Evolutionary conservation across 257 asterid species (phyloP), one percentile per base, ranked within the genome.

Genomic region (Nicotiana noctiflora): DNA sequence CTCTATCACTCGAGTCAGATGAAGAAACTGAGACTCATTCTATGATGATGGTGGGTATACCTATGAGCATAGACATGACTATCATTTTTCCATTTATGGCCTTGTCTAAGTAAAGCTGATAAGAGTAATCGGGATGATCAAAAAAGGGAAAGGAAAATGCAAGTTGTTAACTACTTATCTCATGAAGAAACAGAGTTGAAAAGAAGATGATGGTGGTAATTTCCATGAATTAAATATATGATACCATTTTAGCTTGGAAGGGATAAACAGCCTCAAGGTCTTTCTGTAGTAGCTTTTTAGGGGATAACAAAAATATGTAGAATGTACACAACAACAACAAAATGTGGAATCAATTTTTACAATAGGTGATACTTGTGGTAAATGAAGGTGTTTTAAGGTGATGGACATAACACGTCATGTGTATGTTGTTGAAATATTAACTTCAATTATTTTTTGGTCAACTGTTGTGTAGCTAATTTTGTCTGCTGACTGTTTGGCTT

Each of bases 11-110:
- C 65, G 93, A 88, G 62, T 90, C 94, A 25, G 99, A 92, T 84
- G 98, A 88, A 84, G 95, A 89, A 89, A 91, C 97, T 12, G 99
- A 95, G 46, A 87, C 92, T 4, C 91, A 84, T 77, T 92, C 99
- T 21, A 83, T 90, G n/a, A 90, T 91, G 95, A 92, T 90, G 98
- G 98, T 93, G 86, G 79, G 93, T 86, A 53, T 74, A 23, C 40
- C 14, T 46, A 23, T 49, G 19, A 74, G 23, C 61, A 23, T 25
- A 49, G 78, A 49, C 40, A 46, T 19, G 59, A 23, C 44, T 23
- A 7, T 74, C 5, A 4, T 31, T 14, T 74, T 49, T 49, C 17
- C 59, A 74, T 21, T 46, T 74, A 23, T 72, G 77, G 23, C 61
- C 23, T 74, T 46, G 40, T 49, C 25, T 74, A 40, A 70, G 57